These are phyloP conservation scores for Thelonectria blattea DNA, from an alignment of 2,329 filamentous ascomycete genomes.

Conservation along the genomic window DNA sequence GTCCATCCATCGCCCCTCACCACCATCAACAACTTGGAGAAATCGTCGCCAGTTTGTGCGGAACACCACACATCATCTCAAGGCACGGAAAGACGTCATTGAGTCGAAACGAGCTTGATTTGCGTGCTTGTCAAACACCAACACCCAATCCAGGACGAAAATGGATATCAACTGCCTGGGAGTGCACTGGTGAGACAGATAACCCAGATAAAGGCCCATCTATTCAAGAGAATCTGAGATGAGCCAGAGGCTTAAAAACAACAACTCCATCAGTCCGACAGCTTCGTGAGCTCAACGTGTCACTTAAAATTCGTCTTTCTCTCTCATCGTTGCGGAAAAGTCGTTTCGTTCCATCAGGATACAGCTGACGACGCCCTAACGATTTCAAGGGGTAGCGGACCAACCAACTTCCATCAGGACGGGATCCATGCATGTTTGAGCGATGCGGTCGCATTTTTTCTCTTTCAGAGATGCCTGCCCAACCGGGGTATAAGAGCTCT, in stretches of 20 bases:
- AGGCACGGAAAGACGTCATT: conserved; percentile 33
- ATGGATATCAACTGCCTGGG: not conserved
- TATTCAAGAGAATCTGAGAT: not conserved
- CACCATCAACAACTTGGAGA: not conserved
- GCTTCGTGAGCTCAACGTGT: not conserved
- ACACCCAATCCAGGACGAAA: conserved; percentile 16
- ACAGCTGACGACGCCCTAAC: not conserved
- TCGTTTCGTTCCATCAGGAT: not conserved
- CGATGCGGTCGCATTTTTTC: not conserved
- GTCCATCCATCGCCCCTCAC: conserved; percentile 17
- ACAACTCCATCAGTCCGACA: not conserved
- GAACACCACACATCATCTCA: not conserved
- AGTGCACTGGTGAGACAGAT: not conserved
- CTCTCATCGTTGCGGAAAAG: not conserved
- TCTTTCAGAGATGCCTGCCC: not conserved
- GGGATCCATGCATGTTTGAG: not conserved
- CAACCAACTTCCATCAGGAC: not conserved
- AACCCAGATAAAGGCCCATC: not conserved
- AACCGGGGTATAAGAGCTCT: not conserved
- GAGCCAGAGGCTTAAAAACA: no score
- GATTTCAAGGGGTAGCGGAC: not conserved
- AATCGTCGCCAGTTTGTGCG: not conserved
- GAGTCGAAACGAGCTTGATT: conserved; percentile 32
- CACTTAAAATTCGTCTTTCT: not conserved
- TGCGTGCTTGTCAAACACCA: conserved; percentile 14